A percentile compares a stretch with the other conserved stretches of the same genome.
These are phyloP conservation scores for Trichoderma citrinoviride DNA, from an alignment of 2,329 filamentous ascomycete genomes.

Conservation along the genomic window DNA sequence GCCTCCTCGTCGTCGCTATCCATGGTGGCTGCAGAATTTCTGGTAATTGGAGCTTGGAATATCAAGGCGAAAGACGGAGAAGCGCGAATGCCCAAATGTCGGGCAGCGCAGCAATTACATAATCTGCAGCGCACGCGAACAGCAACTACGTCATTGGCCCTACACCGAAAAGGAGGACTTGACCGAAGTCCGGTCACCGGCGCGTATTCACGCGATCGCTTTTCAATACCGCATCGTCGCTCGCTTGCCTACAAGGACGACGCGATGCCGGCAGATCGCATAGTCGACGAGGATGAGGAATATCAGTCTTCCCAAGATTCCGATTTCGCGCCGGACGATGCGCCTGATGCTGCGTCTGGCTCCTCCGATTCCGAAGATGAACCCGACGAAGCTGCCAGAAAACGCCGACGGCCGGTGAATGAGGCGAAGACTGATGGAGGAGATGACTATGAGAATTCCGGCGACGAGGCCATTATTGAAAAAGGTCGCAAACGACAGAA, in stretches of 20 bases:
- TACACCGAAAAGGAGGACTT: constrained; percentile 12
- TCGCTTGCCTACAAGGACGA: background rate
- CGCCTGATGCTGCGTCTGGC: constrained; percentile 46
- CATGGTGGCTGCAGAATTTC: constrained; percentile 42
- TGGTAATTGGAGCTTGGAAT: background rate
- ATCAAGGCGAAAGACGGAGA: constrained; percentile 19
- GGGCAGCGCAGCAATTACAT: background rate
- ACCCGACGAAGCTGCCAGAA: constrained; percentile 29
- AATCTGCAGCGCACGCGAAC: background rate
- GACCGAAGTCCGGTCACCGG: constrained; percentile 12
- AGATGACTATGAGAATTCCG: constrained; percentile 62
- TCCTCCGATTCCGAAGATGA: constrained; percentile 51
- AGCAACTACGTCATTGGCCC: constrained; percentile 15
- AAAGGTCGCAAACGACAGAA: constrained; percentile 56
- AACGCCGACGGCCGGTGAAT: constrained; percentile 26
- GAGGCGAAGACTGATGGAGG: constrained; percentile 37
- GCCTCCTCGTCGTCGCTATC: constrained; percentile 61
- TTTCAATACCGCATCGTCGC: background rate
- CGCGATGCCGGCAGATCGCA: constrained; percentile 45
- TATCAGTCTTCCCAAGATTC: constrained; percentile 72
- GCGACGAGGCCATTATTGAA: constrained; percentile 68
- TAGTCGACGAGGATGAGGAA: constrained; percentile 49
- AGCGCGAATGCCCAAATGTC: constrained; percentile 1
- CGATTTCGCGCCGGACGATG: constrained; percentile 65
- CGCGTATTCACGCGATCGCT: constrained; percentile 9